phyloP scores from a whole-genome alignment of 2,329 filamentous ascomycete species.

The Diplodia mutila region DNA sequence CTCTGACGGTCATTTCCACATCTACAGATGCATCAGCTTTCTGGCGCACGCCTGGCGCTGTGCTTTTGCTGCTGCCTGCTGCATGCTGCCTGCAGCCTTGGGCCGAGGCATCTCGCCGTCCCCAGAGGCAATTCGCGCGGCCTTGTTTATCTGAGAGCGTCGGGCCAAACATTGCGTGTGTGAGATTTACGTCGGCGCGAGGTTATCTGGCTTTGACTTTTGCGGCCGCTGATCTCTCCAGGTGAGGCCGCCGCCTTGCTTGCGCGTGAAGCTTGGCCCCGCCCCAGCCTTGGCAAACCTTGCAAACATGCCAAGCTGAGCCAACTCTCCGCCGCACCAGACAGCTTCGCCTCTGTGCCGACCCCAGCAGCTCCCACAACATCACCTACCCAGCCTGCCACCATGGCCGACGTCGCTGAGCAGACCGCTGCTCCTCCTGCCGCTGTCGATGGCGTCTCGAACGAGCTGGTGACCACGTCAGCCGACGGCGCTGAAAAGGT shows the following conservation, averaged over 20 bases:
- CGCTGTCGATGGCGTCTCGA: neutral
- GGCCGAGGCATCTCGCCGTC: neutral
- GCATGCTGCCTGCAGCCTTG: neutral
- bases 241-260: neutral
- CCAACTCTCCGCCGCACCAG: neutral
- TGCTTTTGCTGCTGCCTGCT: neutral
- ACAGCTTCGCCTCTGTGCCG: neutral
- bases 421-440: neutral
- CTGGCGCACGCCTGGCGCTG: neutral
- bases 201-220: neutral
- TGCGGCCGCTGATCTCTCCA: conserved; percentile 1
- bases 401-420: conserved; percentile 21
- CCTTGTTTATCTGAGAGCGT: neutral
- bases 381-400: neutral
- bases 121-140: neutral
- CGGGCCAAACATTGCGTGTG: neutral
- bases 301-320: conserved; percentile 15
- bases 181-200: neutral
- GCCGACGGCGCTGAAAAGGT: conserved; percentile 27
- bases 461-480: conserved; percentile 3
- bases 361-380: neutral
- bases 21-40: neutral
- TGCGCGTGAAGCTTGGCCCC: neutral
- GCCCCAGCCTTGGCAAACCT: neutral
- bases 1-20: neutral